Conservation (phyloP, 306 rosid genomes). For the Macrotyloma uniflorum region DNA sequence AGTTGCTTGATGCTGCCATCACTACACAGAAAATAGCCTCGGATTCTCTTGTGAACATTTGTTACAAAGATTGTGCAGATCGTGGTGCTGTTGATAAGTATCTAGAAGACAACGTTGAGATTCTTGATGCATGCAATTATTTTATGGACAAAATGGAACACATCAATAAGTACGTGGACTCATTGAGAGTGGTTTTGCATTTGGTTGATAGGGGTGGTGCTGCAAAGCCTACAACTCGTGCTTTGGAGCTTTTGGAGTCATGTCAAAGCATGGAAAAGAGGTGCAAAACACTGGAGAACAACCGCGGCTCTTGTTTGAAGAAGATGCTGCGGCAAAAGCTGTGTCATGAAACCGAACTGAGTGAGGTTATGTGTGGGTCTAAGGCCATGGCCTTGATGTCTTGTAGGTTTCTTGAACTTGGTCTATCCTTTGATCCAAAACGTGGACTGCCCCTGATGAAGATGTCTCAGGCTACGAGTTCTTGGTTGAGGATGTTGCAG, state of each 20-base stretch:
- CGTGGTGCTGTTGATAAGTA: constrained; percentile 38
- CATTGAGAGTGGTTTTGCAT: constrained; percentile 40
- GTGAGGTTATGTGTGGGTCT: constrained; percentile 50
- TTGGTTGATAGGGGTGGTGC: constrained; percentile 26
- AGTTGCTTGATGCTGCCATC: constrained; percentile 48
- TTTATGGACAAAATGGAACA: constrained; percentile 42
- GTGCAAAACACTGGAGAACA: neutral
- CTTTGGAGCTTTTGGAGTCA: constrained; percentile 38
- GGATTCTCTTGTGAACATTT: constrained; percentile 27
- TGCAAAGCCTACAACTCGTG: constrained; percentile 37
- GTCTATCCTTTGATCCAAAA: constrained; percentile 48
- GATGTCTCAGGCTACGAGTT: constrained; percentile 20
- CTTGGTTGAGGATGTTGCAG: constrained; percentile 43
- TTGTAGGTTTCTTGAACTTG: constrained; percentile 45
- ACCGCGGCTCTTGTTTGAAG: constrained; percentile 13
- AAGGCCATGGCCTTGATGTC: constrained; percentile 49
- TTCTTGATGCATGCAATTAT: constrained; percentile 53
- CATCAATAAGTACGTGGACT: constrained; percentile 37
- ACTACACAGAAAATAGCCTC: constrained; percentile 49
- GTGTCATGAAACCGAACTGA: constrained; percentile 35
- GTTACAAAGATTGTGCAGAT: constrained; percentile 22
- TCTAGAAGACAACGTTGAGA: constrained; percentile 45
- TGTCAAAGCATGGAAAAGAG: constrained; percentile 37
- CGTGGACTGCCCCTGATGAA: constrained; percentile 15
- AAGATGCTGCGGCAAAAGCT: constrained; percentile 37